Percentiles rank a stretch among this genome's conserved stretches.
Conservation (phyloP, 2,329 filamentous ascomycete species). For the Seiridium cupressi region DNA sequence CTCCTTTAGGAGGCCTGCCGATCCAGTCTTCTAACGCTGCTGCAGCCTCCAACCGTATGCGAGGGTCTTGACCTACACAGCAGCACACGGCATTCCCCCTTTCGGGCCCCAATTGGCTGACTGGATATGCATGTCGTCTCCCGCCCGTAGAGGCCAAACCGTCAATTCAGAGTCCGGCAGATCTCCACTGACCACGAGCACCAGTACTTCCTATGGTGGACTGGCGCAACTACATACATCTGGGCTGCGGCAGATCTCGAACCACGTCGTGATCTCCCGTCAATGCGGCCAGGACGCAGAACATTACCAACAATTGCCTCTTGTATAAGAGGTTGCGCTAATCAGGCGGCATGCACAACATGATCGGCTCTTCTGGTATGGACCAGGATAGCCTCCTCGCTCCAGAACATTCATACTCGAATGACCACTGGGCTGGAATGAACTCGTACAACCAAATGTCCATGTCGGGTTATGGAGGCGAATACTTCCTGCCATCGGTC, state of each 20-base stretch:
- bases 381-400: conserved; percentile 44
- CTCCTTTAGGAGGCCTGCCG: conserved; percentile 28
- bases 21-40: conserved; percentile 27
- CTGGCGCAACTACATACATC: conserved; percentile 19
- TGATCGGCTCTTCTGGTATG: conserved; percentile 43
- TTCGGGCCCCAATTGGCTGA: conserved; percentile 38
- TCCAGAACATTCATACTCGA: conserved; percentile 39
- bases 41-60: conserved; percentile 33
- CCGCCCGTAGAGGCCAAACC: conserved; percentile 39
- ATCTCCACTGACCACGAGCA: conserved; percentile 27
- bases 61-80: conserved; percentile 31
- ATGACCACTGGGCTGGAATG: conserved; percentile 55
- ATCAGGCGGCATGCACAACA: conserved; percentile 41
- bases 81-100: conserved; percentile 30
- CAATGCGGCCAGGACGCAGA: conserved; percentile 20
- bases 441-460: conserved; percentile 66
- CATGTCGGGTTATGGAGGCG: conserved; percentile 65
- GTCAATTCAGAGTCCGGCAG: conserved; percentile 28
- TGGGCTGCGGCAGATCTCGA: conserved; percentile 16
- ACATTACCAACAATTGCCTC: conserved; percentile 14
- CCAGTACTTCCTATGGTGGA: conserved; percentile 19
- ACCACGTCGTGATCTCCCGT: conserved; percentile 19
- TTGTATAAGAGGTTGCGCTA: conserved; percentile 17
- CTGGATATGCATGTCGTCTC: conserved; percentile 48
- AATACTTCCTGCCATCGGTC: conserved; percentile 58